Conservation (phyloP, 352 stramenopile species). For the Globisporangium spinosum region DNA sequence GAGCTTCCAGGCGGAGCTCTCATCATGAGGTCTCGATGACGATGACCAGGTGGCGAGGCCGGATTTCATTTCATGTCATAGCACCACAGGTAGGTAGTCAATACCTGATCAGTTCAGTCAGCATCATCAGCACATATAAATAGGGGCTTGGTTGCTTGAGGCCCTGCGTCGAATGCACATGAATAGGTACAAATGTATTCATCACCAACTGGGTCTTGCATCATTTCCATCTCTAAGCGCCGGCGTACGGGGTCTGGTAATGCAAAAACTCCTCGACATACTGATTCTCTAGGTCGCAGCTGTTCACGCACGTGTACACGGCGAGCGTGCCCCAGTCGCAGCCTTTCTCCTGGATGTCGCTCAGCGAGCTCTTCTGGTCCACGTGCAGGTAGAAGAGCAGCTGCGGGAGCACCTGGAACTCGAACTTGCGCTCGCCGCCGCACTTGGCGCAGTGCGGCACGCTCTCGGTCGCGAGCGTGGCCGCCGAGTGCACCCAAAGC, state of each 20-base stretch:
- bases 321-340: constrained; percentile 92
- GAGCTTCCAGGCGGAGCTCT: background rate
- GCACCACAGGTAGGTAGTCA: background rate
- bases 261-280: constrained; percentile 70
- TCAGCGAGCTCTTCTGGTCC: constrained; percentile 55
- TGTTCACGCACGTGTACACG: constrained; percentile 91
- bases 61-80: background rate
- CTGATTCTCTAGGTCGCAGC: constrained; percentile 65
- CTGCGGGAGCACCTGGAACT: constrained; percentile 95
- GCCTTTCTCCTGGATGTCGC: constrained; percentile 48
- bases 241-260: constrained; percentile 68
- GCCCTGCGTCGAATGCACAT: background rate
- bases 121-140: background rate
- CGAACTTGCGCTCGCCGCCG: constrained; percentile 82
- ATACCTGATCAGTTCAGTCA: background rate
- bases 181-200: background rate
- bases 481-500: constrained; percentile 86
- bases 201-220: no score
- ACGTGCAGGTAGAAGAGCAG: constrained; percentile 91
- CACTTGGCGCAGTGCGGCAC: constrained; percentile 82
- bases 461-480: constrained; percentile 29
- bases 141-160: background rate
- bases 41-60: constrained; percentile 1
- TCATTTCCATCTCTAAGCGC: constrained; percentile 18
- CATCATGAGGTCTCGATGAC: constrained; percentile 3